Conservation (phyloP, 75 land plant genomes). For the Sequoiadendron giganteum region DNA sequence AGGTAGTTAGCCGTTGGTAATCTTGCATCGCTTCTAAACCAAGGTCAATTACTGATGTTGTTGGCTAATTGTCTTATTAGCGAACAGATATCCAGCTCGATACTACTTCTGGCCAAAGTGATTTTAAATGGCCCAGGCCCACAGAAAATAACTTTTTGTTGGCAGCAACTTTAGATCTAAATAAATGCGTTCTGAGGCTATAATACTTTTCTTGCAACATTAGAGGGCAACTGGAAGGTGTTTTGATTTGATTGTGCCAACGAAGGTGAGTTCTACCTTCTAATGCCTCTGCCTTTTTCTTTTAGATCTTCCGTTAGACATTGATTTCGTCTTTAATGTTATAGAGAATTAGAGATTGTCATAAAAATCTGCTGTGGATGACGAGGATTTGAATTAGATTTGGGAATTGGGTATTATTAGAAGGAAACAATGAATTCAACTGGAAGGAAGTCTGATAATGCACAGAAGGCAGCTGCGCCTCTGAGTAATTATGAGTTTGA, state of each 20-base stretch:
- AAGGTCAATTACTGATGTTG: not conserved
- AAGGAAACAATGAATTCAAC: slow-evolving; percentile 10
- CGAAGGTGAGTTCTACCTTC: not conserved
- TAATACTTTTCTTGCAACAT: not conserved
- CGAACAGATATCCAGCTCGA: no score
- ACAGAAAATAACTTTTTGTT: not conserved
- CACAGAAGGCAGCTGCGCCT: slow-evolving; percentile 38
- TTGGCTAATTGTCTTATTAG: no score
- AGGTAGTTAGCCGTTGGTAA: not conserved
- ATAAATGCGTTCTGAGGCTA: not conserved
- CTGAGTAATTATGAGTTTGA: slow-evolving; percentile 51
- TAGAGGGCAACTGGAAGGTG: not conserved
- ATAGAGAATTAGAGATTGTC: not conserved
- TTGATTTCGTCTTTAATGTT: not conserved
- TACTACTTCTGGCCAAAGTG: not conserved
- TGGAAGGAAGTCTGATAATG: slow-evolving; percentile 13
- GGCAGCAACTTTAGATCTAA: not conserved
- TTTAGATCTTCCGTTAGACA: not conserved
- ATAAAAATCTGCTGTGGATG: not conserved
- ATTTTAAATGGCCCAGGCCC: not conserved
- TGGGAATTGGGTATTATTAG: not conserved
- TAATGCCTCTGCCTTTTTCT: not conserved
- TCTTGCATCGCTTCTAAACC: no score
- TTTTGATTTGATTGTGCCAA: not conserved
- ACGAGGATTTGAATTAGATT: not conserved